Percentiles rank a stretch among this genome's conserved stretches.
Evolutionary conservation across 139 green algal genomes (phyloP).

Genomic region (Haematococcus sp.): DNA sequence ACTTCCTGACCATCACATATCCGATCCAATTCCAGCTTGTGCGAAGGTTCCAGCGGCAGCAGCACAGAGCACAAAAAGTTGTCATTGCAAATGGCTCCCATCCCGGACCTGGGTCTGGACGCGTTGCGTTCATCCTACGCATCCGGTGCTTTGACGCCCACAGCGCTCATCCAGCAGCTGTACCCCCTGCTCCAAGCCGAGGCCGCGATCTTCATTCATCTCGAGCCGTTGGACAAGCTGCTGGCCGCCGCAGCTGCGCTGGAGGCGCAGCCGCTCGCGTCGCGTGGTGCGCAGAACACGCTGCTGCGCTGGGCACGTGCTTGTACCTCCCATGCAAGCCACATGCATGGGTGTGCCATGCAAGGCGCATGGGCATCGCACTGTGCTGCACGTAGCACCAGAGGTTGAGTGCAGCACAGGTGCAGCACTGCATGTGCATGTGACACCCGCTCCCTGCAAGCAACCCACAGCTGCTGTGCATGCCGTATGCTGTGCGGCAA

Average conservation of each 20-base stretch:
- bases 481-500: too few species aligned
- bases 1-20: too few species aligned
- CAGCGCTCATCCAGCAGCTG: constrained; percentile 28
- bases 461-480: too few species aligned
- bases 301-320: too few species aligned
- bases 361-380: constrained; percentile 18
- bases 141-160: constrained; percentile 29
- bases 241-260: constrained; percentile 36
- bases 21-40: too few species aligned
- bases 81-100: neutral
- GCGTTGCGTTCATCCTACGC: constrained; percentile 42
- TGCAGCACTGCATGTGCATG: too few species aligned
- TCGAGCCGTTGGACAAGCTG: constrained; percentile 23
- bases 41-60: too few species aligned
- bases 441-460: too few species aligned
- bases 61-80: neutral
- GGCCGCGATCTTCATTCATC: constrained; percentile 33
- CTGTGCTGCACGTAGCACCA: too few species aligned
- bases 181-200: constrained; percentile 27
- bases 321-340: constrained; percentile 59
- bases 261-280: constrained; percentile 27
- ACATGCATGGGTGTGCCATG: constrained; percentile 28
- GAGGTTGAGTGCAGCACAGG: too few species aligned
- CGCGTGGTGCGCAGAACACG: constrained; percentile 24
- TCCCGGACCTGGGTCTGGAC: constrained; percentile 21